Evolutionary conservation across 345 rosid species (phyloP), one percentile per base, ranked within the genome.

Genomic region (Citrus maxima): DNA sequence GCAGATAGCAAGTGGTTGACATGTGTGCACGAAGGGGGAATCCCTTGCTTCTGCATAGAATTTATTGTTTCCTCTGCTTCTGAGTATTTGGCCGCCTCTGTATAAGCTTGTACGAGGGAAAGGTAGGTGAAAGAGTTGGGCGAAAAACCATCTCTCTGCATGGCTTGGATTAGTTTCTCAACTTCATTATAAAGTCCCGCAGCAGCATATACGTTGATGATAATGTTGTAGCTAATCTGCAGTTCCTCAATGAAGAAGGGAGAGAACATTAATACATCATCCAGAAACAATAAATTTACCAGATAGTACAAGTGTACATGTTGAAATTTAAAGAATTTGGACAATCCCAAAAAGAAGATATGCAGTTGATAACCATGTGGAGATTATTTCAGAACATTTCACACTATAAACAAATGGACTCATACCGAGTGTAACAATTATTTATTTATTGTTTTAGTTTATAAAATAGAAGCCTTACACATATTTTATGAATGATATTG

Each of bases 161-260:
- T 91, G 77, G 86, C 86, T 68, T 73, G 76, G 76, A 94, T 56
- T 83, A 88, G 90, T 72, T 86, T 77, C 80, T 88, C 78, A 68
- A 84, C 94, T 84, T 94, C 87, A 55, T 37, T 30, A 78, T 80
- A 76, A 28, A 84, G 88, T 77, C 90, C 89, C 7, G 67, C 77
- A n/a, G 63, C 54, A 46, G 92, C 90, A 77, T 87, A 92, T 40
- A 84, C 72, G 19, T 86, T 87, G 60, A 84, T 84, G 88, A 92
- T 85, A 83, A 90, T 88, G 79, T 91, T 91, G 89, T 91, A 92
- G 92, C 94, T 87, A 66, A 86, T 82, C 95, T 94, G 95, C 88
- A 81, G 55, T 75, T 40, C 28, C 71, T 60, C 63, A 74, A 70
- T 19, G 78, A 79, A 73, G 10, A 67, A 19, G 65, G 55, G 35